Base-by-base conservation (phyloP, 805 yeast genomes). In the Jamesozyma hellenica region DNA sequence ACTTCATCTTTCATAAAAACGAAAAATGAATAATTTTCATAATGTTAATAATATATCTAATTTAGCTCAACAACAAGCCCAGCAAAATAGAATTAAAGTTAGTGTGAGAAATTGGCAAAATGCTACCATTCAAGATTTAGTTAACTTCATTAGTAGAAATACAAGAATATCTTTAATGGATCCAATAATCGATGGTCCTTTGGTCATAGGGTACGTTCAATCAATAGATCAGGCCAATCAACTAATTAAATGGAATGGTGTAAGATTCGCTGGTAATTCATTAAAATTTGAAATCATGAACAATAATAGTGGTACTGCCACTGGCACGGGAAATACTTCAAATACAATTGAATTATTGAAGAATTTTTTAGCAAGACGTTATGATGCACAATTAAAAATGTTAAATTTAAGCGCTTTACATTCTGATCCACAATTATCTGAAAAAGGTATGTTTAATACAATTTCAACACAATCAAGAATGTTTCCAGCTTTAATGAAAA, bases 401-500 rank as follows among this genome's bases (percentile, higher is more conserved):
- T 66, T 92, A 41, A 82, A 90, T 53, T 65, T 92, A 36, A 68
- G 79, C 4, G 67, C 65, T 39, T 74, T 87, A 53, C 71, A 73
- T 41, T 69, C 69, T 30, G 97, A 85, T 55, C 79, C 72, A 25
- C 66, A 62, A 10, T 65, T 90, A 31, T 63, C 60, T 11, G 63
- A 70, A 15, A 71, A 70, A 44, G 94, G 95, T 0, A 66, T 85
- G 38, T 77, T 87, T 45, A 71, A 74, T 13, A 64, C 77, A 4
- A 64, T 72, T 13, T 61, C 76, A 10, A 76, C 84, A 1, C 71
- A 79, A 27, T 71, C 88, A 12, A 92, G 90, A 60, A 79, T 87
- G 72, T 86, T 90, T 58, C 82, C 86, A 10, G 97, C 97, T 1
- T 63, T 92, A 47, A 75, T 90, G 82, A 83, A 81, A 55, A 61